phyloP scores from a whole-genome alignment of 129 eudicot species.

The Artemisia argyi region DNA sequence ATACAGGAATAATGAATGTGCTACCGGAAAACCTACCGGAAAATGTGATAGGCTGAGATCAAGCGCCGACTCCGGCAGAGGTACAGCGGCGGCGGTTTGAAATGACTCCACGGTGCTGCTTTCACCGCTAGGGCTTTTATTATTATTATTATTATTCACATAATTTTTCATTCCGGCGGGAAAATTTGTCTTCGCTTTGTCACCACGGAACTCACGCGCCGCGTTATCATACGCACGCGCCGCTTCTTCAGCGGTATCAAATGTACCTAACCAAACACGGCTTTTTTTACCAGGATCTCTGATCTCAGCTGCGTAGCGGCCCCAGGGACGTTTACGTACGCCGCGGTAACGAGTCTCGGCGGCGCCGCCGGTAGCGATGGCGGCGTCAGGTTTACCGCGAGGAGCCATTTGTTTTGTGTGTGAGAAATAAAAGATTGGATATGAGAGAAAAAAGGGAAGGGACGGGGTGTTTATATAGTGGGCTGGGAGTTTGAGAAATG shows the following conservation, averaged over 20 bases:
- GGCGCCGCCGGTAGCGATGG: conserved; percentile 14
- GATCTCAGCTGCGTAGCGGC: conserved; percentile 70
- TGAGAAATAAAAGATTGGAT: conserved; percentile 13
- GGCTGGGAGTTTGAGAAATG: not conserved
- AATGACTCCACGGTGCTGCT: conserved; percentile 54
- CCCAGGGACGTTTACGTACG: conserved; percentile 61
- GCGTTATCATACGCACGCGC: conserved; percentile 58
- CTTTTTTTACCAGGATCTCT: conserved; percentile 63
- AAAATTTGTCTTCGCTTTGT: conserved; percentile 55
- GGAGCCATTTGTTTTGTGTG: conserved; percentile 36
- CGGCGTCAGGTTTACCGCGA: conserved; percentile 40
- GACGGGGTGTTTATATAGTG: conserved; percentile 37
- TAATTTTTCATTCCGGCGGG: conserved; percentile 16
- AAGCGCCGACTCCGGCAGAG: conserved; percentile 32
- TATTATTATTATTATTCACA: not conserved
- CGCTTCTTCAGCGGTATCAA: conserved; percentile 52
- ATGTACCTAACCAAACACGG: conserved; percentile 72
- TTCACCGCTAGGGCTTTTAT: conserved; percentile 47
- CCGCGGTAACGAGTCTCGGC: conserved; percentile 52
- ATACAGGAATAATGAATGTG: conserved; percentile 38
- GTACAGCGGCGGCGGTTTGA: conserved; percentile 25
- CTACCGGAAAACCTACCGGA: conserved; percentile 28
- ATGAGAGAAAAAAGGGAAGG: conserved; percentile 24
- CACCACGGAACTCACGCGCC: conserved; percentile 55
- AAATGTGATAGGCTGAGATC: conserved; percentile 45